These are phyloP conservation scores for Hydrangea macrophylla DNA, from an alignment of 148 eudicot species.

Conservation along the genomic window DNA sequence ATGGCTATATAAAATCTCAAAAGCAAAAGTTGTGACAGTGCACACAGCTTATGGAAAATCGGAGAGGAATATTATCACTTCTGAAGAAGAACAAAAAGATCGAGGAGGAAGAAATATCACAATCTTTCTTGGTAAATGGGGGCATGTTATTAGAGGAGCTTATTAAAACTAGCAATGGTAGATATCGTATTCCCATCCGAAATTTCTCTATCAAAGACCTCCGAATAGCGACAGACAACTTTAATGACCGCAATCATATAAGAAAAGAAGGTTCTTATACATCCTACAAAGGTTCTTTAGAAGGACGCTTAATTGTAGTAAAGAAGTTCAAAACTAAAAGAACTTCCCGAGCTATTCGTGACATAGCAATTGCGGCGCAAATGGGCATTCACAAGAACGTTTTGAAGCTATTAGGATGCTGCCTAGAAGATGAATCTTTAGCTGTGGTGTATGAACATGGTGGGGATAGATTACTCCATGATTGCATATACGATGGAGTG, in stretches of 20 bases:
- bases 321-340: not conserved
- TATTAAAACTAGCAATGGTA: not conserved
- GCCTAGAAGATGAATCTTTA: conserved; percentile 6
- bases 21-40: too few species aligned
- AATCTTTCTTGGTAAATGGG: conserved; percentile 4
- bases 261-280: too few species aligned
- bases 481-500: too few species aligned
- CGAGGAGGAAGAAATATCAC: not conserved
- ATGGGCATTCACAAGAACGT: conserved; percentile 17
- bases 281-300: not conserved
- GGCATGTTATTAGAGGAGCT: conserved; percentile 5
- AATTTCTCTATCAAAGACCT: not conserved
- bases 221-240: not conserved
- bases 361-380: not conserved
- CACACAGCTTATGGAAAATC: too few species aligned
- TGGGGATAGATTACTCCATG: too few species aligned
- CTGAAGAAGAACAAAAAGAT: not conserved
- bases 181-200: conserved; percentile 1
- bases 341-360: not conserved
- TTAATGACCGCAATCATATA: not conserved
- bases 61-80: not conserved
- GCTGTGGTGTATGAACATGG: conserved; percentile 5
- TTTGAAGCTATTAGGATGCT: conserved; percentile 5
- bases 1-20: too few species aligned
- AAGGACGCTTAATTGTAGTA: not conserved